Evolutionary conservation across 805 yeast genomes (phyloP).

Genomic region (Saccharomycopsis sp.): DNA sequence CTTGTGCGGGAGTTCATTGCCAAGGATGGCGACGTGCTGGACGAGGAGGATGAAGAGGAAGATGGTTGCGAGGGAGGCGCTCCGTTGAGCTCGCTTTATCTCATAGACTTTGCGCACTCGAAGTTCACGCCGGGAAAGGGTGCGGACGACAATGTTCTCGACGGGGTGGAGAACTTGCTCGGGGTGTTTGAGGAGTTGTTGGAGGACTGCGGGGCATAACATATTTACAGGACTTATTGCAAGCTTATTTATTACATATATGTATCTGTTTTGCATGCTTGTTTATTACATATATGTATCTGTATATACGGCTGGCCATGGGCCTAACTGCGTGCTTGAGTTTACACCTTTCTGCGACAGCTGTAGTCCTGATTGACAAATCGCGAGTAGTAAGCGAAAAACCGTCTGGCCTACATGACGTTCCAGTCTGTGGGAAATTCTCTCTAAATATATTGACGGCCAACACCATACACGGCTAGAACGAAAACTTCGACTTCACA

Average conservation of each 20-base stretch:
- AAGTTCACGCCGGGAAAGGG: conserved; percentile 54
- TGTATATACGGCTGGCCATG: neutral
- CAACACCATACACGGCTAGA: conserved; percentile 43
- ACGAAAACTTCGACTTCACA: conserved; percentile 40
- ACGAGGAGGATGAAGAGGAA: conserved; percentile 25
- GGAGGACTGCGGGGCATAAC: no score
- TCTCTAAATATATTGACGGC: neutral
- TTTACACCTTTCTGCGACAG: no score
- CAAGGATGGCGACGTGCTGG: conserved; percentile 29
- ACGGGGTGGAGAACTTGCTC: conserved; percentile 63
- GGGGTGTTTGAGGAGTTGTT: conserved; percentile 31
- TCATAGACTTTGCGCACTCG: conserved; percentile 93
- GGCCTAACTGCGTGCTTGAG: neutral
- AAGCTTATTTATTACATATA: neutral
- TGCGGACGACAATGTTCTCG: conserved; percentile 61
- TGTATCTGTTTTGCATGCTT: neutral
- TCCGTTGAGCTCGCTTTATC: conserved; percentile 49
- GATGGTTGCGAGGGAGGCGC: conserved; percentile 18
- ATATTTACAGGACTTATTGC: no score
- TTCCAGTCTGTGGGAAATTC: neutral
- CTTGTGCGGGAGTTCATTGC: conserved; percentile 31
- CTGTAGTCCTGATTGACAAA: no score
- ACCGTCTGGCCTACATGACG: neutral
- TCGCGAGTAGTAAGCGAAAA: no score
- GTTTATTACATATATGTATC: neutral